Conservation (phyloP, 306 rosid species). For the Oemleria cerasiformis region DNA sequence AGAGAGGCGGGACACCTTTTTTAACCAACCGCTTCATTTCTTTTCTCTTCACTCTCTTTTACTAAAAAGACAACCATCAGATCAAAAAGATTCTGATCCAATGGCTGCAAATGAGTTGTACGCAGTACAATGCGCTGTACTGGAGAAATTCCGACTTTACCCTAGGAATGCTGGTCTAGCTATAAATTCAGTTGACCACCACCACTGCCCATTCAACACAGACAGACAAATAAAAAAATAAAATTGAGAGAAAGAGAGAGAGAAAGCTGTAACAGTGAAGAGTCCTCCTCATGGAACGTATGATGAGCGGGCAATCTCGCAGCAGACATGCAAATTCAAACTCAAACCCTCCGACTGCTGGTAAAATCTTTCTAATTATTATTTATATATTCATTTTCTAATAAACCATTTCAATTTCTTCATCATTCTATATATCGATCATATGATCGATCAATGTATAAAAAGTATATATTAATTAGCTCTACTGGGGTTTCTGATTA, state of each 20-base stretch:
- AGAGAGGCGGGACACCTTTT: no score
- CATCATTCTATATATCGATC: no score
- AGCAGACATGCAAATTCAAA: slow-evolving; percentile 25
- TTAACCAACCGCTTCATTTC: no score
- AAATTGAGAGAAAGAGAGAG: neutral
- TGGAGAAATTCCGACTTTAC: neutral
- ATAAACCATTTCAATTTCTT: no score
- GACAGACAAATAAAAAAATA: neutral
- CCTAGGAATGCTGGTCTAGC: neutral
- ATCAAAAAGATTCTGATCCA: no score
- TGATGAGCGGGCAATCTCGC: slow-evolving; percentile 6
- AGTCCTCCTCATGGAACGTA: slow-evolving; percentile 27
- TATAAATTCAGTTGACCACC: slow-evolving; percentile 10
- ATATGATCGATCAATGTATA: no score
- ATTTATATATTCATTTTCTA: neutral
- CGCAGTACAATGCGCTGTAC: no score
- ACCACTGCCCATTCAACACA: slow-evolving; percentile 5
- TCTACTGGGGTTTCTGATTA: no score
- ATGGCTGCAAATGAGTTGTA: no score
- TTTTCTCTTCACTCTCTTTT: no score
- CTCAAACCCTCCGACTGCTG: neutral
- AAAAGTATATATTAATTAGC: no score
- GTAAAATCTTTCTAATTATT: slow-evolving; percentile 15
- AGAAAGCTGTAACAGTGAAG: neutral
- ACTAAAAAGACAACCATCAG: no score